Percentiles rank a stretch among this genome's conserved stretches.
Conservation (phyloP, 208 protist genomes). For the Acanthamoeba castellanii region DNA sequence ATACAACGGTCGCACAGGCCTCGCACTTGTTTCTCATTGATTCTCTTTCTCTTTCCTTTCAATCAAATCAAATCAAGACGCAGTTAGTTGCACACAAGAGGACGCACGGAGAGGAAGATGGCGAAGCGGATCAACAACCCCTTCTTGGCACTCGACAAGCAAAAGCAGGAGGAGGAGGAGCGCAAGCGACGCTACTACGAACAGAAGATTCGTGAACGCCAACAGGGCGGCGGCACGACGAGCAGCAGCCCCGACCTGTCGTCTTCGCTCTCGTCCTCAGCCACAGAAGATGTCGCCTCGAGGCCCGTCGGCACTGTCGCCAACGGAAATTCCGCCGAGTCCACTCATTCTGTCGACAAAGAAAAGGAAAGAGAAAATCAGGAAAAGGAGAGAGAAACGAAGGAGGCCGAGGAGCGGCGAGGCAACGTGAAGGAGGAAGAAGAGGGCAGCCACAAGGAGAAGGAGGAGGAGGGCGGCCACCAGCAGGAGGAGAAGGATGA, state of each 20-base stretch:
- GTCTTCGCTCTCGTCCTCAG: neutral
- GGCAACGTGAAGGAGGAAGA: neutral
- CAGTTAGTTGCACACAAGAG: too few species aligned
- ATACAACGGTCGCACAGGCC: too few species aligned
- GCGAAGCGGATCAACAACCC: conserved; percentile 71
- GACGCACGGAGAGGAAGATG: neutral
- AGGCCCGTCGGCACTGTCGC: neutral
- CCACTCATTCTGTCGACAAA: neutral
- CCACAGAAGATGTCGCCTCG: neutral
- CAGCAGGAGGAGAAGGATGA: neutral
- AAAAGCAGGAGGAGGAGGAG: conserved; percentile 74
- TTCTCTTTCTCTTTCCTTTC: too few species aligned
- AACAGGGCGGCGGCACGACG: neutral
- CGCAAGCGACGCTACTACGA: conserved; percentile 43
- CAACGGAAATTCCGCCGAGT: neutral
- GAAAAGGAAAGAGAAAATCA: conserved; percentile 48
- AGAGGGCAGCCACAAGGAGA: neutral
- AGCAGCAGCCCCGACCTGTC: neutral
- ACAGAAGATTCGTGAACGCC: conserved; percentile 10
- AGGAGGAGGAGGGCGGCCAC: neutral
- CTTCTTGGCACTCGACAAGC: conserved; percentile 67
- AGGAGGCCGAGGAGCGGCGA: conserved; percentile 24
- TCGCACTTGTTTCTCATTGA: too few species aligned
- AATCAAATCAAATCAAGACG: too few species aligned
- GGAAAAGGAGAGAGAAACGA: neutral